Conservation (phyloP, 345 rosid species). For the Sisymbrium altissimum region DNA sequence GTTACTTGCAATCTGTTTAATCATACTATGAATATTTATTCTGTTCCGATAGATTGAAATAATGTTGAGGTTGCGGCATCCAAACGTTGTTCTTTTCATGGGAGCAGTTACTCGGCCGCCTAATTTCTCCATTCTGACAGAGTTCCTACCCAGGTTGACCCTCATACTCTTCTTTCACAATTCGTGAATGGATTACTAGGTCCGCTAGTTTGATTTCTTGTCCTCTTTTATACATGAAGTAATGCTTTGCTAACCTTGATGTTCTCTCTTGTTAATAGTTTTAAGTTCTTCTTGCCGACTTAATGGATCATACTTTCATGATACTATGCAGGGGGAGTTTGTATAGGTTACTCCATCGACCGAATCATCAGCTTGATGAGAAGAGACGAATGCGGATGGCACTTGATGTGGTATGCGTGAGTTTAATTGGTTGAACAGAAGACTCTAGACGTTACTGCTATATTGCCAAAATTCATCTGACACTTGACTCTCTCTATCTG, state of each 20-base stretch:
- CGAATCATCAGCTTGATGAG: constrained; percentile 70
- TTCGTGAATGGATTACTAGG: background rate
- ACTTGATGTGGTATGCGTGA: constrained; percentile 75
- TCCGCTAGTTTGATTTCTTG: constrained; percentile 1
- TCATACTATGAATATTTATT: background rate
- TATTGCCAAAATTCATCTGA: background rate
- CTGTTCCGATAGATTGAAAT: constrained; percentile 66
- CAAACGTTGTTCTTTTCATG: constrained; percentile 98
- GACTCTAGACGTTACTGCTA: background rate
- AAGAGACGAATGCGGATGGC: constrained; percentile 95
- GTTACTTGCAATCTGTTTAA: constrained; percentile 6
- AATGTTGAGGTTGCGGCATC: constrained; percentile 94
- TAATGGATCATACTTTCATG: background rate
- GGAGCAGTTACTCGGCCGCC: constrained; percentile 95
- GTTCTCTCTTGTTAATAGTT: constrained; percentile 1
- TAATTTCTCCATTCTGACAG: constrained; percentile 92
- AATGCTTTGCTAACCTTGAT: background rate
- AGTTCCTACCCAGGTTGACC: constrained; percentile 86
- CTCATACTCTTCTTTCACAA: constrained; percentile 8
- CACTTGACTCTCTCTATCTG: constrained; percentile 1
- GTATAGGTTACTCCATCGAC: constrained; percentile 82
- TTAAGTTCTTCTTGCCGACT: background rate
- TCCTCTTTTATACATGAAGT: background rate
- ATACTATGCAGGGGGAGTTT: constrained; percentile 81
- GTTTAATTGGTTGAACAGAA: constrained; percentile 9